phyloP scores from a whole-genome alignment of 2,329 filamentous ascomycete species.

The Penicillium italicum region DNA sequence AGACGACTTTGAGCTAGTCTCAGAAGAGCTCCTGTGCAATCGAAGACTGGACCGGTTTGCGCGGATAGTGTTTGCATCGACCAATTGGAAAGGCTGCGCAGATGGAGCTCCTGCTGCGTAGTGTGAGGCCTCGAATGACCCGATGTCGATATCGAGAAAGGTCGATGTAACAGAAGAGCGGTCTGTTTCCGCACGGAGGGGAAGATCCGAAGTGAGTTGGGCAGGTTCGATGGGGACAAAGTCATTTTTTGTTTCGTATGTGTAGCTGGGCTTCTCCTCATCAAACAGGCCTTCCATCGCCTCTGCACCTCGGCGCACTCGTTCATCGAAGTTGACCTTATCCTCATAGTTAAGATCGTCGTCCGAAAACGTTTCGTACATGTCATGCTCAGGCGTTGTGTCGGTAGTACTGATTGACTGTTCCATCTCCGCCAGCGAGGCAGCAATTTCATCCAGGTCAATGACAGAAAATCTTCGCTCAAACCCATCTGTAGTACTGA shows the following conservation, averaged over 20 bases:
- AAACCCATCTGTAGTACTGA: slow-evolving; percentile 61
- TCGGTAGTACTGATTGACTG: slow-evolving; percentile 37
- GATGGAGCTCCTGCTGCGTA: slow-evolving; percentile 53
- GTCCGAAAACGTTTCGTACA: slow-evolving; percentile 30
- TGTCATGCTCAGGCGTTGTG: slow-evolving; percentile 24
- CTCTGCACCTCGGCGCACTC: slow-evolving; percentile 54
- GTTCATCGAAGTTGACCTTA: slow-evolving; percentile 54
- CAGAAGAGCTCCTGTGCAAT: slow-evolving; percentile 38
- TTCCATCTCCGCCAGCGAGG: slow-evolving; percentile 46
- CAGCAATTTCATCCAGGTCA: slow-evolving; percentile 44
- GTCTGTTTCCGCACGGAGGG: slow-evolving; percentile 47
- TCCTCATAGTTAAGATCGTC: slow-evolving; percentile 42
- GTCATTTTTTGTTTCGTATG: slow-evolving; percentile 53
- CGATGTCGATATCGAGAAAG: slow-evolving; percentile 57
- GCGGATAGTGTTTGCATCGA: slow-evolving; percentile 54
- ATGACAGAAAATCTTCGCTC: slow-evolving; percentile 51
- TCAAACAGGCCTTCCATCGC: slow-evolving; percentile 59
- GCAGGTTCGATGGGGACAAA: slow-evolving; percentile 44
- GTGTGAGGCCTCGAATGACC: slow-evolving; percentile 47
- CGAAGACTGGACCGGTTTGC: slow-evolving; percentile 53
- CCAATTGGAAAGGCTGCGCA: slow-evolving; percentile 50
- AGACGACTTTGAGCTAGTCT: slow-evolving; percentile 33
- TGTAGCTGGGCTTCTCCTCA: slow-evolving; percentile 54
- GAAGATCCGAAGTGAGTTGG: slow-evolving; percentile 53
- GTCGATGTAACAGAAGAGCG: slow-evolving; percentile 48